Conservation (phyloP, 805 yeast species). For the Spathaspora sp. region DNA sequence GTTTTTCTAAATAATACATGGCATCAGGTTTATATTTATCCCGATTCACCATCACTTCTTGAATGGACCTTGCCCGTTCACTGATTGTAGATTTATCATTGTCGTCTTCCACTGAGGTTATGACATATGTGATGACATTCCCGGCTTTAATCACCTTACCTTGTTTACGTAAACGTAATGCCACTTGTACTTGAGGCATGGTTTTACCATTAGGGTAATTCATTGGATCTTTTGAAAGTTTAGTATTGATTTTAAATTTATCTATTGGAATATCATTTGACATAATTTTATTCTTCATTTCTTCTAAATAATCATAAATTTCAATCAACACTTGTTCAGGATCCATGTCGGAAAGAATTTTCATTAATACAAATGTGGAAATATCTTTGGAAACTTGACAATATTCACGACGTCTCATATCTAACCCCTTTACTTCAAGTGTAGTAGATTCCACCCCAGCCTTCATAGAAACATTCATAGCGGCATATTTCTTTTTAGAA, state of each 20-base stretch:
- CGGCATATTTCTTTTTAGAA: conserved; percentile 98
- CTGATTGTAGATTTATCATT: conserved; percentile 43
- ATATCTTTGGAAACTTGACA: conserved; percentile 90
- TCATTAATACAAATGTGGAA: conserved; percentile 69
- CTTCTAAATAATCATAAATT: conserved; percentile 69
- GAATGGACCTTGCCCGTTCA: conserved; percentile 79
- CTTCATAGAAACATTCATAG: conserved; percentile 57
- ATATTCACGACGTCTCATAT: conserved; percentile 94
- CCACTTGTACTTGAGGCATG: conserved; percentile 90
- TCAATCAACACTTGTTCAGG: conserved; percentile 72
- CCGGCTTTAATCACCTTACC: conserved; percentile 90
- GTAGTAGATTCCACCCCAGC: conserved; percentile 51
- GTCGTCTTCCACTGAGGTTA: conserved; percentile 44
- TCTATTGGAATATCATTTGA: conserved; percentile 59
- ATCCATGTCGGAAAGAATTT: conserved; percentile 68
- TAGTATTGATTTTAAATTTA: conserved; percentile 78
- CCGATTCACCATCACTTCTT: conserved; percentile 59
- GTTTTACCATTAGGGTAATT: conserved; percentile 78
- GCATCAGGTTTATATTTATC: conserved; percentile 65
- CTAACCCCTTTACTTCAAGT: conserved; percentile 93
- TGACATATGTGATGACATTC: conserved; percentile 82
- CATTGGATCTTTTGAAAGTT: conserved; percentile 82
- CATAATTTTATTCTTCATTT: conserved; percentile 53
- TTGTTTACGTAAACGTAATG: conserved; percentile 69
- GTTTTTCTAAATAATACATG: conserved; percentile 78